Base-by-base conservation (phyloP, 257 asterid genomes). In the Primulina huaijiensis region DNA sequence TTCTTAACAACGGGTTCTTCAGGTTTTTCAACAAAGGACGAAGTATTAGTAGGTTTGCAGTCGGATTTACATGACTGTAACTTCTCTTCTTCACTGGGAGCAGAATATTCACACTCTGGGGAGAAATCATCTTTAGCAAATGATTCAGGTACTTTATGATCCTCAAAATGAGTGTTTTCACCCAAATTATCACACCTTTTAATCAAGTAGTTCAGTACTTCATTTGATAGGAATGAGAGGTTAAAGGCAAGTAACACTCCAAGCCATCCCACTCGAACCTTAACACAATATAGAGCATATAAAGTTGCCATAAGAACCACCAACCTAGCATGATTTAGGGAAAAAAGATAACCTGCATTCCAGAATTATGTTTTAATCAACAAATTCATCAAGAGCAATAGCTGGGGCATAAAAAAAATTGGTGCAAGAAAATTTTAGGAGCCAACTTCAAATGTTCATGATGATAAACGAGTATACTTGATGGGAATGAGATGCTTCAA, bases 171-270 rank as follows among this genome's bases (percentile, higher is more conserved):
- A 63, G 88, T 21, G 78, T 77, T 81, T 80, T 92, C 97, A 69
- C 89, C 86, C 85, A 88, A 80, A 80, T 81, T 92, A 82, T 94
- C 99, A 71, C 92, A 84, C 95, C 96, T 83, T 55, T 89, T 94
- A 85, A 89, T 88, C 74, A 89, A 79, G 82, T 83, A 94, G 83
- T 84, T 87, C 73, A 94, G 71, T 27, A 84, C 67, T 70, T 88
- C 99, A 73, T 94, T 84, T 30, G 97, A 86, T 71, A 91, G 86
- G 86, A 91, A 94, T 14, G 98, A 88, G 5, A 94, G 97, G 82
- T 94, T 94, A 67, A 94, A 68, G 29, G 96, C 82, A 20, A 89
- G 88, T 77, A 82, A 80, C 75, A 92, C 90, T 69, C 99, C 99
- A 81, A 78, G 76, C 96, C 97, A 94, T 63, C 99, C 99, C 74